Base-by-base conservation (phyloP, 192 early-diverging fungal genomes). In the Entophlyctis helioformis region DNA sequence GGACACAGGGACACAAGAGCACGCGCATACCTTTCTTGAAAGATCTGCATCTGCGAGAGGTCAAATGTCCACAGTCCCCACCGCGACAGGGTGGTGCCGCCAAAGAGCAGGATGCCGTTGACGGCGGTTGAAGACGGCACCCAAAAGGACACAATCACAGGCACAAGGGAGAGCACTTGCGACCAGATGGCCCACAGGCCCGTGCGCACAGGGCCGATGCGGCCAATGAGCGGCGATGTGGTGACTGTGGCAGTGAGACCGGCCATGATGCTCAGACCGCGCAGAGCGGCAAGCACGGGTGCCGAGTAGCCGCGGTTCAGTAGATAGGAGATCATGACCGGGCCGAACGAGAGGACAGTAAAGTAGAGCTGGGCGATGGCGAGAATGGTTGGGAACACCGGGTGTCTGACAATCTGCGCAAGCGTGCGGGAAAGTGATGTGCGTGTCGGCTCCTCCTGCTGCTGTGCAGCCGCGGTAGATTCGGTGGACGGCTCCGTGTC, bases 11-110 rank as follows among this genome's bases (percentile, higher is more conserved):
- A n/a, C n/a, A n/a, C n/a, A n/a, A n/a, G n/a, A n/a, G n/a, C n/a
- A n/a, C n/a, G n/a, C n/a, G n/a, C n/a, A n/a, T n/a, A 60, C 59
- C 53, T 54, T 32, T 66, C 57, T 36, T 71, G 69, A 39, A 71
- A 21, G 13, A 71, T 50, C 50, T 71, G 68, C 48, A 36, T 62
- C 46, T 71, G 56, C 0, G 42, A 42, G 48, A 71, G 25, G 42
- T 71, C 68, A 61, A 71, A 71, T 1, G 42, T 28, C 68, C 68
- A 71, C 45, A 71, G 49, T 10, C 68, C 68, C 32, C 58, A 58
- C 10, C 68, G 39, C 5, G 60, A 63, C 22, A 51, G 20, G 13
- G 39, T 46, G 7, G 53, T 51, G 8, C 68, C 63, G 11, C 19
- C 54, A 38, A 71, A 55, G 25, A 71, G 40, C 55, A 71, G 26